Base-by-base conservation (phyloP, 306 rosid species). In the Dalbergia cultrata region DNA sequence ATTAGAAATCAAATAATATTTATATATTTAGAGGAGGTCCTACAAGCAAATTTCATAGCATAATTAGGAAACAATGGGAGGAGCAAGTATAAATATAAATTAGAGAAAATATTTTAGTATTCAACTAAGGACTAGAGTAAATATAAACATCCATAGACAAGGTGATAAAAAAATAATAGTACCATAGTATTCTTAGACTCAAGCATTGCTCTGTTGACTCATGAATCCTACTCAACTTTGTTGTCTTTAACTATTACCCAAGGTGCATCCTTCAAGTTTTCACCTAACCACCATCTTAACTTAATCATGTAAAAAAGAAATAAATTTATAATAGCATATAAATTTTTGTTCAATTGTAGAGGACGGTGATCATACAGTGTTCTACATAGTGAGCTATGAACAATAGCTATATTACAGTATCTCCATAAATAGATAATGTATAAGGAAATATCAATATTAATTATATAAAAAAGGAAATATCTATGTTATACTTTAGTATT, bases 351-450 rank as follows among this genome's bases (percentile, higher is more conserved):
- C 47, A 87, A 70, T 50, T 70, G 70, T 13, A 81, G 63, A 12
- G 90, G 87, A 19, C 81, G 72, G 39, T 87, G 90, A 77, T 87
- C 86, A 63, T 77, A 87, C 37, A 87, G 82, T 41, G 47, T 50
- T 31, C 69, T 65, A 13, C 76, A 44, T 17, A 13, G 11, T 72
- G 12, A 7, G 3, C 58, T 77, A 62, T 77, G 63, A 68, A 67
- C 0, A 12, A 37, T 8, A 67, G 67, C 13, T 18, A 52, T 8
- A 35, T 19, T 43, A 73, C 68, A 80, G 74, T 61, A 86, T 80
- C n/a, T 83, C 89, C 83, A 16, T 9, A 75, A 61, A 17, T 9
- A 70, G 39, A 83, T 43, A 41, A 77, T 64, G n/a, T n/a, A n/a
- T n/a, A n/a, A n/a, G n/a, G n/a, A n/a, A n/a, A n/a, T n/a, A n/a